Evolutionary conservation across 169 alveolate species (phyloP).

Genomic region (Neospora caninum): DNA sequence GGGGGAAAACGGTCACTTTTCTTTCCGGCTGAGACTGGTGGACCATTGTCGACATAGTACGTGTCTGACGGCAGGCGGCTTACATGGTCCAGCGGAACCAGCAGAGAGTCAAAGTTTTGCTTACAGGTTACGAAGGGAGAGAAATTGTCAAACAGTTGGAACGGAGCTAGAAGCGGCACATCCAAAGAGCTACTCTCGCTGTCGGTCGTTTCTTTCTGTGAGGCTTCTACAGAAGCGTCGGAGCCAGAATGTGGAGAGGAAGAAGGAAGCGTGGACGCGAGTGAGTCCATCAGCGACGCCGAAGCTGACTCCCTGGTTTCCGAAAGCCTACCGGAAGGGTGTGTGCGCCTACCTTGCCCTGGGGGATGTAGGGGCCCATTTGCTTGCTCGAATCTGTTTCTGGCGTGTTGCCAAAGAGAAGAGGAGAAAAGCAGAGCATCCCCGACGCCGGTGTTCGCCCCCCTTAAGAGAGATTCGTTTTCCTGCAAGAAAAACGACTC

Average conservation of each 20-base stretch:
- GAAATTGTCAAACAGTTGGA: conserved; percentile 68
- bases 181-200: not conserved
- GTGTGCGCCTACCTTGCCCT: not conserved
- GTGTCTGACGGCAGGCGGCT: conserved; percentile 81
- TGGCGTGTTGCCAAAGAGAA: not conserved
- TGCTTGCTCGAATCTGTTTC: not conserved
- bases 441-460: not conserved
- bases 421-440: not conserved
- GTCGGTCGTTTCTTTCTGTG: not conserved
- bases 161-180: not conserved
- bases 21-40: not conserved
- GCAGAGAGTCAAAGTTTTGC: conserved; percentile 82
- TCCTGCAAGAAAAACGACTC: conserved; percentile 19
- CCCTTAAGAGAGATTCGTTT: not conserved
- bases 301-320: not conserved
- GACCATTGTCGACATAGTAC: conserved; percentile 73
- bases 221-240: not conserved
- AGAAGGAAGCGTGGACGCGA: not conserved
- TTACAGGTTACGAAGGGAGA: conserved; percentile 75
- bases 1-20: not conserved
- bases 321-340: not conserved
- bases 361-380: not conserved
- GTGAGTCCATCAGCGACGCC: not conserved
- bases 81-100: conserved; percentile 80
- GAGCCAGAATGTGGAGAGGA: not conserved